Conservation (phyloP, 2,329 filamentous ascomycete genomes). For the Plenodomus biglobosus region DNA sequence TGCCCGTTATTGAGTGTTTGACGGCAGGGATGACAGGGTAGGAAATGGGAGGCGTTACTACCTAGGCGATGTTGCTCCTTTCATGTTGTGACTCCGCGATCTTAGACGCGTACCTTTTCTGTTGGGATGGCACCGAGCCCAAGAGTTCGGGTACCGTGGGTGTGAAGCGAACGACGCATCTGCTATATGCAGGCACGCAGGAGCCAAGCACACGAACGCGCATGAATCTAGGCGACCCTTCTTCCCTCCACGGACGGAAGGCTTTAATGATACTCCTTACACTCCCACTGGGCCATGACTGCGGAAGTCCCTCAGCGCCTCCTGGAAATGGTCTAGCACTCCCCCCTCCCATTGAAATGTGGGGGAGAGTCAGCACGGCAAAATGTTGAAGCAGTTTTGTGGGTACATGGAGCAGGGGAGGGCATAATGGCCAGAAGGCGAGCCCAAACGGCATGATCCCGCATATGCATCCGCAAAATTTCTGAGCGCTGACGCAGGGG, state of each 20-base stretch:
- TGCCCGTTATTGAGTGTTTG: background rate
- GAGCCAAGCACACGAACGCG: background rate
- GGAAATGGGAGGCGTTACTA: background rate
- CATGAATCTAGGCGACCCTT: background rate
- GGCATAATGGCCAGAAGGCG: background rate
- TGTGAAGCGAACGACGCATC: background rate
- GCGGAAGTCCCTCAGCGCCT: conserved; percentile 1
- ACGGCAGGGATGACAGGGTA: background rate
- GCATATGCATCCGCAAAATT: background rate
- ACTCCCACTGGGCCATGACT: background rate
- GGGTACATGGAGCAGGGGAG: background rate
- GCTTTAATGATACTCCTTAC: background rate
- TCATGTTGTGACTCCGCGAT: background rate
- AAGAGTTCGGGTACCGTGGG: background rate
- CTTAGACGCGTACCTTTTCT: background rate
- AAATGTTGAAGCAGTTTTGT: conserved; percentile 2
- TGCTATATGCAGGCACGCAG: background rate
- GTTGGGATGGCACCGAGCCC: background rate
- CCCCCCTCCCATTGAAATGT: conserved; percentile 1
- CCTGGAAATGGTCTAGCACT: conserved; percentile 1
- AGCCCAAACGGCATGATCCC: background rate
- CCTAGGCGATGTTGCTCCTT: background rate
- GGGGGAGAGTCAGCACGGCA: conserved; percentile 7
- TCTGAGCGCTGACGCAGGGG: background rate
- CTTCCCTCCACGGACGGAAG: background rate